phyloP scores from a whole-genome alignment of 176 grass and related monocot genomes.

The barley (Hordeum vulgare) region DNA sequence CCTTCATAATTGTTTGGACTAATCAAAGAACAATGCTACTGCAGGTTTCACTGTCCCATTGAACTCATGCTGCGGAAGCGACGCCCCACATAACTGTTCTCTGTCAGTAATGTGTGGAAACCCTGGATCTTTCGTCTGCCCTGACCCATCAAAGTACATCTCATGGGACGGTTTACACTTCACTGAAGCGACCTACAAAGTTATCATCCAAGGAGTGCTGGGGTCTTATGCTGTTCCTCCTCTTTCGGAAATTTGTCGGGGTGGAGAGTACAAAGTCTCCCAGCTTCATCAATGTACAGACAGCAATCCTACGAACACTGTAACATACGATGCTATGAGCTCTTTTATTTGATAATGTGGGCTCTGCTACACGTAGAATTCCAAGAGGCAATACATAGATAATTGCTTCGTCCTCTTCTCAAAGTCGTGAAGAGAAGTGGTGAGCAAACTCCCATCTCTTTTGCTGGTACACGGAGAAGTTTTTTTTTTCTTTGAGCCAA shows the following conservation, averaged over 20 bases:
- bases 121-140: slow-evolving; percentile 51
- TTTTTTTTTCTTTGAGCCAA: neutral
- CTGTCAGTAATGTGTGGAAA: slow-evolving; percentile 57
- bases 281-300: slow-evolving; percentile 69
- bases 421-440: slow-evolving; percentile 17
- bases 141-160: slow-evolving; percentile 64
- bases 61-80: slow-evolving; percentile 71
- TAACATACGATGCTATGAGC: slow-evolving; percentile 33
- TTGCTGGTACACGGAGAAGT: neutral
- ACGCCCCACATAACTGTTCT: slow-evolving; percentile 61
- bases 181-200: slow-evolving; percentile 68
- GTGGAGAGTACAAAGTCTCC: slow-evolving; percentile 31
- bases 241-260: slow-evolving; percentile 59
- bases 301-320: slow-evolving; percentile 38
- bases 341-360: slow-evolving; percentile 45
- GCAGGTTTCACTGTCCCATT: slow-evolving; percentile 68
- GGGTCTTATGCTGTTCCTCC: slow-evolving; percentile 65
- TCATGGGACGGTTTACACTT: slow-evolving; percentile 92
- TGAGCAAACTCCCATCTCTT: neutral
- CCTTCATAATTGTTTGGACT: neutral
- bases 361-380: slow-evolving; percentile 29
- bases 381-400: slow-evolving; percentile 9
- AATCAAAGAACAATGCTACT: slow-evolving; percentile 12
- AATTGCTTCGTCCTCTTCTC: slow-evolving; percentile 21
- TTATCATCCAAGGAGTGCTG: slow-evolving; percentile 64